Percentiles rank a stretch among this genome's conserved stretches.
These are phyloP conservation scores for Fomitopsis schrenkii DNA, from an alignment of 1,284 basidiomycete species.

Conservation along the genomic window DNA sequence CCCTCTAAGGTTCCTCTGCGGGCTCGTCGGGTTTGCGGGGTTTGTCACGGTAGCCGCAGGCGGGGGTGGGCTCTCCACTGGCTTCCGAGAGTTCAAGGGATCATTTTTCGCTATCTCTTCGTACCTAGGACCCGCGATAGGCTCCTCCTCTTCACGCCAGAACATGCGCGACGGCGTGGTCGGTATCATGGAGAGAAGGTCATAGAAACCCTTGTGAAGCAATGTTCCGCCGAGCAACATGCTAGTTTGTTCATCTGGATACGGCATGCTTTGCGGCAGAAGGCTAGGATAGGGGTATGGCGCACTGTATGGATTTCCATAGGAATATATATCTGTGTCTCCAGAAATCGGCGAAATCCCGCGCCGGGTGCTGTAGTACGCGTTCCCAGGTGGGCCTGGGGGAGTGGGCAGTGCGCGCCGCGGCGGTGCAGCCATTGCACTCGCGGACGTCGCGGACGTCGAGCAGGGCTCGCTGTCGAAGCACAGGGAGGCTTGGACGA, in stretches of 20 bases:
- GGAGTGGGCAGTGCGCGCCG: slow-evolving; percentile 36
- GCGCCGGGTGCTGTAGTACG: slow-evolving; percentile 12
- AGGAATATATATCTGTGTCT: slow-evolving; percentile 33
- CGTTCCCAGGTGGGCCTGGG: slow-evolving; percentile 25
- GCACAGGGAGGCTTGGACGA: neutral
- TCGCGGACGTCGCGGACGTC: neutral
- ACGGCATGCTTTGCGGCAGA: slow-evolving; percentile 28
- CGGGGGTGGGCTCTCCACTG: slow-evolving; percentile 16
- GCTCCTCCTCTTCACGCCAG: slow-evolving; percentile 40
- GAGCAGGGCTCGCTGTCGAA: neutral
- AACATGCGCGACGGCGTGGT: slow-evolving; percentile 58
- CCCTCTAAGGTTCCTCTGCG: slow-evolving; percentile 42
- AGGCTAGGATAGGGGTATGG: slow-evolving; percentile 41
- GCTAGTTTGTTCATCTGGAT: slow-evolving; percentile 39
- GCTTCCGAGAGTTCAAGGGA: slow-evolving; percentile 16
- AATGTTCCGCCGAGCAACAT: slow-evolving; percentile 64
- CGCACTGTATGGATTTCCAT: slow-evolving; percentile 39
- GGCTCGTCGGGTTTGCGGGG: slow-evolving; percentile 24
- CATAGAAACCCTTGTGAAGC: slow-evolving; percentile 84
- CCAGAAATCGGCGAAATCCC: slow-evolving; percentile 15
- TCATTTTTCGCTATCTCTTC: slow-evolving; percentile 41
- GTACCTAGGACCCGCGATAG: slow-evolving; percentile 59
- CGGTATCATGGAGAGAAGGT: slow-evolving; percentile 77
- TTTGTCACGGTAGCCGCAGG: slow-evolving; percentile 24
- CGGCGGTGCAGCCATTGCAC: slow-evolving; percentile 4